A percentile compares a stretch with the other conserved stretches of the same genome.
Conservation (phyloP, 192 early-diverging fungal species). For the Backusella westeae region DNA sequence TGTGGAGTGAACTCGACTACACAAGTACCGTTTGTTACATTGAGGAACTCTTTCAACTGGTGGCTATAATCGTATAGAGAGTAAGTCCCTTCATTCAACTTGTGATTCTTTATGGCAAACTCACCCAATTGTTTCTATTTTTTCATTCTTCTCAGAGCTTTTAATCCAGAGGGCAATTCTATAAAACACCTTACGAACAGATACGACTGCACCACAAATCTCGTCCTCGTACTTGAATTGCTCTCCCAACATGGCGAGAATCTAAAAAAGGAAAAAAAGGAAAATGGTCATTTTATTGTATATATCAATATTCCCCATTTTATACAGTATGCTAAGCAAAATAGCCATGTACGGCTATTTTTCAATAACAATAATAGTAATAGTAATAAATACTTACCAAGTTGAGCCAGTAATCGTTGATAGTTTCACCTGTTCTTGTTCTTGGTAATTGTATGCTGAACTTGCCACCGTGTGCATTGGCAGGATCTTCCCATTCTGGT, state of each 20-base stretch:
- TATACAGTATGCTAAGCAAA: not conserved
- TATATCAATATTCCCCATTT: not conserved
- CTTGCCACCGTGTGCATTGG: conserved; percentile 89
- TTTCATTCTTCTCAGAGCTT: conserved; percentile 49
- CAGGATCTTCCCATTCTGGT: conserved; percentile 95
- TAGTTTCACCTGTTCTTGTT: conserved; percentile 63
- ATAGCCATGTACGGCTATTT: too few relatives aligned
- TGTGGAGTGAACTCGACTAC: conserved; percentile 28
- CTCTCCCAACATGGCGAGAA: conserved; percentile 90
- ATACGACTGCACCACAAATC: conserved; percentile 87
- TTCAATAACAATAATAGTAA: too few relatives aligned
- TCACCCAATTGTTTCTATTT: conserved; percentile 53
- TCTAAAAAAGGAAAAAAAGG: conserved; percentile 37
- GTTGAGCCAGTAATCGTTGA: conserved; percentile 86
- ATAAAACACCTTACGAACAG: conserved; percentile 79
- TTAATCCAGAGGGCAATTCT: conserved; percentile 87
- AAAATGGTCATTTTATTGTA: too few relatives aligned
- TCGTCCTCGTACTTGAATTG: conserved; percentile 75
- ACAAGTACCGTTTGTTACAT: not conserved
- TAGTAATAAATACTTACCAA: conserved; percentile 43
- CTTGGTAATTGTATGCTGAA: conserved; percentile 81
- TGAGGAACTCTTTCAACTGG: conserved; percentile 26
- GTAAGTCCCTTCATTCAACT: too few relatives aligned
- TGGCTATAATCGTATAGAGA: not conserved
- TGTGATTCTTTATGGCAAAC: conserved; percentile 11